phyloP scores from a whole-genome alignment of 495 filamentous ascomycete genomes.

The Xylaria scruposa region DNA sequence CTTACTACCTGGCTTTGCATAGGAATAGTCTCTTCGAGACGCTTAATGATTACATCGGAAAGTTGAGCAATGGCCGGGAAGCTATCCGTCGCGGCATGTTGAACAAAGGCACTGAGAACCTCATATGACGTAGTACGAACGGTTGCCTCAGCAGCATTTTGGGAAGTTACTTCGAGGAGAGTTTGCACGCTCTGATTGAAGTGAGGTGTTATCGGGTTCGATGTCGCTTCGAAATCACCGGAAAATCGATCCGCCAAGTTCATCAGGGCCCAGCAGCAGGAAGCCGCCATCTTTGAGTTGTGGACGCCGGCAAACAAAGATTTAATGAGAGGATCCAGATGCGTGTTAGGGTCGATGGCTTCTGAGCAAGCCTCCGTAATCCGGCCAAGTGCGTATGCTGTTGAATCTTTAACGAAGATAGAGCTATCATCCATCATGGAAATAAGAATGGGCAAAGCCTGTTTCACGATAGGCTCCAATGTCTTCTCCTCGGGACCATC shows the following conservation, averaged over 20 bases:
- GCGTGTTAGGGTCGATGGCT: conserved; percentile 80
- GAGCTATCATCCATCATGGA: conserved; percentile 94
- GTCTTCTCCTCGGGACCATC: conserved; percentile 91
- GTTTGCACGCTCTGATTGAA: conserved; percentile 91
- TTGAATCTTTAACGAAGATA: conserved; percentile 93
- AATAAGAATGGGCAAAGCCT: conserved; percentile 87
- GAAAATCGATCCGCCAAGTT: conserved; percentile 96
- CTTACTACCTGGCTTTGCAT: conserved; percentile 94
- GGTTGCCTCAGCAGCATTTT: conserved; percentile 82
- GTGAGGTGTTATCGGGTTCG: conserved; percentile 86
- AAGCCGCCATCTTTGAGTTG: conserved; percentile 95
- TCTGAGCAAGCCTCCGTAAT: conserved; percentile 91
- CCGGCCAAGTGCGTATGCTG: conserved; percentile 92
- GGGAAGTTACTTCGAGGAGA: conserved; percentile 83
- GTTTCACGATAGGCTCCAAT: conserved; percentile 90
- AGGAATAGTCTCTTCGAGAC: conserved; percentile 87
- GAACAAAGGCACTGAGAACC: conserved; percentile 91
- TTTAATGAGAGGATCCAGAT: conserved; percentile 81
- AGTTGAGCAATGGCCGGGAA: conserved; percentile 79
- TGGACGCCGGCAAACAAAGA: conserved; percentile 91
- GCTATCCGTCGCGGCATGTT: conserved; percentile 85
- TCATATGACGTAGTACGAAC: conserved; percentile 99
- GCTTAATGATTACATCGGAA: conserved; percentile 83
- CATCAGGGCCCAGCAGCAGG: conserved; percentile 99
- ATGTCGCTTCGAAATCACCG: conserved; percentile 73